Evolutionary conservation across 139 green algal genomes (phyloP).

Genomic region (Closterium sp.): DNA sequence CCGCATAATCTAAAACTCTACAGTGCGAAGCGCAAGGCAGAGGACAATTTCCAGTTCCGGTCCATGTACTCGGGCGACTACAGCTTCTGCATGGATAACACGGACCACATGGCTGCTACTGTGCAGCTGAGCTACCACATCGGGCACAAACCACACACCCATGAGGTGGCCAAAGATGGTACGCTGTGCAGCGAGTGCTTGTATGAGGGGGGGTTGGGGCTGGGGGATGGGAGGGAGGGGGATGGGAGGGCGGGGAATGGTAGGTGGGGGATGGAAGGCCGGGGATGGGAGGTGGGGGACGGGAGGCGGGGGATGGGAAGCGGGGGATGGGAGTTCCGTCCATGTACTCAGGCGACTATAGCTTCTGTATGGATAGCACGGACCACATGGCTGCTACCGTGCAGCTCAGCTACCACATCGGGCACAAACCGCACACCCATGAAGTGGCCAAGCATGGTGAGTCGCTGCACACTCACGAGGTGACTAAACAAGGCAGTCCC

Average conservation of each 20-base stretch:
- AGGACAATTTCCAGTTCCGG: conserved; percentile 1
- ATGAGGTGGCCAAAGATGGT: conserved; percentile 9
- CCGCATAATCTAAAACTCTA: not conserved
- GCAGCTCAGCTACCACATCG: conserved; percentile 19
- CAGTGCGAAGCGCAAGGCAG: not conserved
- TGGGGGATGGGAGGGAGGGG: too few species aligned
- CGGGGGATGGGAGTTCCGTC: not conserved
- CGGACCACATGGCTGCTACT: conserved; percentile 2
- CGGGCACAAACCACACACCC: not conserved
- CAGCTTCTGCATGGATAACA: conserved; percentile 25
- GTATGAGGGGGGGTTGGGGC: too few species aligned
- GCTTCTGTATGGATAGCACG: conserved; percentile 22
- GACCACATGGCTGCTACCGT: conserved; percentile 8
- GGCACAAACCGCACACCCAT: not conserved
- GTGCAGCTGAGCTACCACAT: conserved; percentile 19
- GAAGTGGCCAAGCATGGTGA: conserved; percentile 1
- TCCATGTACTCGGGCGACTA: not conserved
- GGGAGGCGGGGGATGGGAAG: too few species aligned
- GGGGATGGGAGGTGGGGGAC: too few species aligned
- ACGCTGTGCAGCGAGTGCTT: too few species aligned
- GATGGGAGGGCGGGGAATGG: too few species aligned
- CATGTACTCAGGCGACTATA: not conserved
- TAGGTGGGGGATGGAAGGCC: too few species aligned
- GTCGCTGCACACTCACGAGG: too few species aligned
- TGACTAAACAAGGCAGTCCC: too few species aligned